Evolutionary conservation across 306 rosid species (phyloP), one percentile per base, ranked within the genome.

Genomic region (Cucurbita ficifolia): DNA sequence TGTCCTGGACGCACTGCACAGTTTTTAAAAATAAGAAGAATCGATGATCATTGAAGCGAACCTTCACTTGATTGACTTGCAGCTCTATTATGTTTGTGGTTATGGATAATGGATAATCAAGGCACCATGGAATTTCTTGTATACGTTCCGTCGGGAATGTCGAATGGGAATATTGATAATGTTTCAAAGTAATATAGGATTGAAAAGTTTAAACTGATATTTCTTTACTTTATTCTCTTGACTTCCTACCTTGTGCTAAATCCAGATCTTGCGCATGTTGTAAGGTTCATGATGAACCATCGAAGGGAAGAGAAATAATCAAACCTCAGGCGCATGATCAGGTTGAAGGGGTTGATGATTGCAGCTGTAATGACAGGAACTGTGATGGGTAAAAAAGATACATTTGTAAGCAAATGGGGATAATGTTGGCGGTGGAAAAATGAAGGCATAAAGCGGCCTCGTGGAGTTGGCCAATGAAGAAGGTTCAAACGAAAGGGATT

Each of bases 11-110:
- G 13, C 67, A 63, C 76, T 71, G 77, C 64, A 6, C 68, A 68
- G 62, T 80, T 80, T 38, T 79, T 78, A n/a, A 67, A 50, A 78
- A 81, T 63, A 84, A 68, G 69, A 74, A 73, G 81, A 71, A 42
- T 65, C 42, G 70, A 81, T 75, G 72, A 80, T 77, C 17, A 84
- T 78, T 80, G 83, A 81, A 85, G 70, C 53, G 79, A 78, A 63
- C 72, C 76, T 79, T 72, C 79, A 79, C 81, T 81, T 79, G 81
- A 79, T 86, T 81, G 87, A 88, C 86, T 80, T 76, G 70, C 70
- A 79, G 17, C 62, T 79, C 65, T 75, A 74, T 73, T 73, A 73
- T 59, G 68, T 73, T 48, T 79, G 82, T 59, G 21, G 83, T 82
- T 61, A 71, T 56, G 76, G 70, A 71, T 19, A 51, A 73, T 71